Percentiles rank a stretch among this genome's conserved stretches.
Evolutionary conservation across 805 yeast species (phyloP).

Genomic region (Ogataea glucozyma): DNA sequence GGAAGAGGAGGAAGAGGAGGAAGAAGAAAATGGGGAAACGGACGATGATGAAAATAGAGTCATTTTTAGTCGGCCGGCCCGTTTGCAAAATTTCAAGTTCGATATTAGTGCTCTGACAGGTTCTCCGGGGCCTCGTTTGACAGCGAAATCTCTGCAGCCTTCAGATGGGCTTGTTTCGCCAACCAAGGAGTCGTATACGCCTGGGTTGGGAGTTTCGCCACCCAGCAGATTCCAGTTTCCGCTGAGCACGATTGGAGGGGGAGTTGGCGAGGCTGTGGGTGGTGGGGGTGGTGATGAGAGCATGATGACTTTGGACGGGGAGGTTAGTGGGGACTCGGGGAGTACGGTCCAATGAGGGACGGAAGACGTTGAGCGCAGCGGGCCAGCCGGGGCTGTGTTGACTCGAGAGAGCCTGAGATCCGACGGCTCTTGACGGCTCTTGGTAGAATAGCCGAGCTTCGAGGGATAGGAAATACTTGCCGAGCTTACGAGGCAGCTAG

Average conservation of each 20-base stretch:
- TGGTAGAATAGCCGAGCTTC: too few species aligned
- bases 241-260: constrained; percentile 1
- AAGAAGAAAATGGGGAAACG: constrained; percentile 2
- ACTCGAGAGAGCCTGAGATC: too few species aligned
- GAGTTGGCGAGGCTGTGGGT: too few species aligned
- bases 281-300: constrained; percentile 9
- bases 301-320: constrained; percentile 17
- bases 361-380: too few species aligned
- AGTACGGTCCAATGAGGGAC: background rate
- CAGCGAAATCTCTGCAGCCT: constrained; percentile 19
- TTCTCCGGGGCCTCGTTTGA: constrained; percentile 9
- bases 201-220: constrained; percentile 14
- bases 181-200: constrained; percentile 11
- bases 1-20: background rate
- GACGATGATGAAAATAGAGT: background rate
- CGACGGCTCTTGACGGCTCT: too few species aligned
- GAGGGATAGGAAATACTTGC: too few species aligned
- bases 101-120: background rate
- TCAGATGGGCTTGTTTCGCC: constrained; percentile 8
- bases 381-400: too few species aligned
- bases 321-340: constrained; percentile 5
- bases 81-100: constrained; percentile 8
- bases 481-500: too few species aligned
- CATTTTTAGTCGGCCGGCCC: too few species aligned
- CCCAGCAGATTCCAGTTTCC: constrained; percentile 17